Conservation (phyloP, 805 yeast genomes). For the Brettanomyces sp. region DNA sequence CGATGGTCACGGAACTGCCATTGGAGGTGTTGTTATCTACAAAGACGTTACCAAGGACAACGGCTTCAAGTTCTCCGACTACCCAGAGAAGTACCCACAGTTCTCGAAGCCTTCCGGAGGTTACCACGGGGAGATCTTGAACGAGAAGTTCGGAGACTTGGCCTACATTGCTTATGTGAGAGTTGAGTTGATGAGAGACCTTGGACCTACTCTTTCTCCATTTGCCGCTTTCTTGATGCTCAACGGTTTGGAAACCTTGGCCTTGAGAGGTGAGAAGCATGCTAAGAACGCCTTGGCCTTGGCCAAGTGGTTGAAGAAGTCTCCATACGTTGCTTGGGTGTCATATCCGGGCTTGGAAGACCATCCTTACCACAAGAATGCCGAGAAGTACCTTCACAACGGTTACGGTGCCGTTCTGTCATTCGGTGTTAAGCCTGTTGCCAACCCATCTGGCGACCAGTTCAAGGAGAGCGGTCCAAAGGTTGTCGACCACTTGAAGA, state of each 20-base stretch:
- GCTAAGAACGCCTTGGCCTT: constrained; percentile 71
- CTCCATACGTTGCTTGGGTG: constrained; percentile 73
- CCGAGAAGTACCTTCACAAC: constrained; percentile 70
- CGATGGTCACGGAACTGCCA: constrained; percentile 93
- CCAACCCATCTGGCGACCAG: constrained; percentile 39
- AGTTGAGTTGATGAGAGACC: constrained; percentile 80
- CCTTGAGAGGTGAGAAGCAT: constrained; percentile 90
- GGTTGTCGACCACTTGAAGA: constrained; percentile 73
- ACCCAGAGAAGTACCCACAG: constrained; percentile 86
- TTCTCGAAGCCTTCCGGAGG: constrained; percentile 87
- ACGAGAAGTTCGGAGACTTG: constrained; percentile 70
- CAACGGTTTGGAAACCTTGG: constrained; percentile 91
- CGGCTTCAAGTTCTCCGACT: constrained; percentile 81
- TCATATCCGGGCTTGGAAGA: constrained; percentile 84
- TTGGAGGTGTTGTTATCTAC: constrained; percentile 75
- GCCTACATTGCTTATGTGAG: constrained; percentile 78
- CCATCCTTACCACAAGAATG: constrained; percentile 68
- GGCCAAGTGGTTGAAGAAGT: constrained; percentile 65
- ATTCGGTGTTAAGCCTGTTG: constrained; percentile 71
- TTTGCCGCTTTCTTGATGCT: constrained; percentile 77
- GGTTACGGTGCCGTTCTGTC: constrained; percentile 87
- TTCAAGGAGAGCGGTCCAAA: constrained; percentile 72
- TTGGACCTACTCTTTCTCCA: constrained; percentile 86
- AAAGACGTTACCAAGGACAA: constrained; percentile 55
- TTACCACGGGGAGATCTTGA: constrained; percentile 79